These are phyloP conservation scores for Colletotrichum melonis DNA, from an alignment of 2,329 filamentous ascomycete species.

Conservation along the genomic window DNA sequence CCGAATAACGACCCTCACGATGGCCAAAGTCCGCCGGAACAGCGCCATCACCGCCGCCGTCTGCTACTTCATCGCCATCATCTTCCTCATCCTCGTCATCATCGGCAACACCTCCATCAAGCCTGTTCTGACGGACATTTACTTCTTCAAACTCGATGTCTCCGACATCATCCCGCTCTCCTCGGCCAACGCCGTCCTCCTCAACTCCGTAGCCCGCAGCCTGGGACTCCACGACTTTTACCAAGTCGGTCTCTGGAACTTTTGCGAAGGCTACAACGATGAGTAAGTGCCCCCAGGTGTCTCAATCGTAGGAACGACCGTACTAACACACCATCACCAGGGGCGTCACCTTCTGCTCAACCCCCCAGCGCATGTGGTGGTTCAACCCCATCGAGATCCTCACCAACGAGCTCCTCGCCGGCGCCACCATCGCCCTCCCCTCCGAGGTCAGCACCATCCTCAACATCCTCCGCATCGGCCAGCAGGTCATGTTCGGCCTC, in stretches of 20 bases:
- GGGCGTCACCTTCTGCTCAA: slow-evolving; percentile 82
- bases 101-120: slow-evolving; percentile 78
- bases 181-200: slow-evolving; percentile 74
- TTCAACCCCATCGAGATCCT: slow-evolving; percentile 91
- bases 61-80: slow-evolving; percentile 78
- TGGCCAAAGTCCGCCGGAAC: slow-evolving; percentile 64
- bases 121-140: slow-evolving; percentile 74
- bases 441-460: slow-evolving; percentile 79
- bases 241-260: slow-evolving; percentile 91
- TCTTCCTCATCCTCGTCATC: slow-evolving; percentile 84
- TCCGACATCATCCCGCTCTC: slow-evolving; percentile 83
- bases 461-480: slow-evolving; percentile 77
- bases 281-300: slow-evolving; percentile 53
- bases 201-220: slow-evolving; percentile 88
- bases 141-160: slow-evolving; percentile 87
- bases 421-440: slow-evolving; percentile 86
- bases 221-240: slow-evolving; percentile 95
- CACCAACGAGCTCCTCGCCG: slow-evolving; percentile 80
- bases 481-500: slow-evolving; percentile 89
- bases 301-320: background rate
- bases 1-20: background rate
- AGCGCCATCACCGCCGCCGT: slow-evolving; percentile 74
- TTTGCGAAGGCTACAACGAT: slow-evolving; percentile 85
- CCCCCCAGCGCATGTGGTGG: slow-evolving; percentile 80
- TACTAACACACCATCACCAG: slow-evolving; percentile 60